Percentiles rank a stretch among this genome's conserved stretches.
phyloP scores from a whole-genome alignment of 805 yeast genomes.

The Osmozyma mogii region DNA sequence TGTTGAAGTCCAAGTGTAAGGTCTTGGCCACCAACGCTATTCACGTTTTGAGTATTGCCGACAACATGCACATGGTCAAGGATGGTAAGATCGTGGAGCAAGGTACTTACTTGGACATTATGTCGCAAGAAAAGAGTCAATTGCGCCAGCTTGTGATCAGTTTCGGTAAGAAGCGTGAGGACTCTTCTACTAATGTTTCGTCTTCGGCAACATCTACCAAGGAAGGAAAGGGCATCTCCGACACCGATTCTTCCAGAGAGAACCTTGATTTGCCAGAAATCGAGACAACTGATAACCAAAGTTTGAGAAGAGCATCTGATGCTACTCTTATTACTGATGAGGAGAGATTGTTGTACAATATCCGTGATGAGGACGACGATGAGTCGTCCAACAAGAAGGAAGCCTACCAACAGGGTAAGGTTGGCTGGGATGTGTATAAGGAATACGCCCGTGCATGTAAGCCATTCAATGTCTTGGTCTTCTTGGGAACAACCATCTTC shows the following conservation, averaged over 20 bases:
- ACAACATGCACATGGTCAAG: constrained; percentile 57
- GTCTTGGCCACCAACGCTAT: constrained; percentile 83
- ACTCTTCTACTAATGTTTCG: constrained; percentile 5
- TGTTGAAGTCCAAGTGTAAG: constrained; percentile 65
- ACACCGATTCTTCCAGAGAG: constrained; percentile 4
- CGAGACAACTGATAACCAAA: constrained; percentile 10
- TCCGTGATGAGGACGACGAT: constrained; percentile 28
- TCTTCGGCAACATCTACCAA: constrained; percentile 14
- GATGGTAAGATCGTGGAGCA: constrained; percentile 64
- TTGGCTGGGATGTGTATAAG: constrained; percentile 75
- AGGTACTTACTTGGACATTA: constrained; percentile 51
- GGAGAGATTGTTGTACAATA: constrained; percentile 24
- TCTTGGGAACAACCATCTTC: constrained; percentile 45
- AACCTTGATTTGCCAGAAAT: too few relatives aligned
- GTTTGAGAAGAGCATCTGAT: constrained; percentile 60
- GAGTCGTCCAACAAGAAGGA: constrained; percentile 49
- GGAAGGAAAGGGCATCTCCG: constrained; percentile 12
- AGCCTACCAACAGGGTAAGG: constrained; percentile 88
- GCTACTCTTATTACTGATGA: constrained; percentile 33
- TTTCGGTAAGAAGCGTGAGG: constrained; percentile 44
- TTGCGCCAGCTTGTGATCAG: constrained; percentile 51
- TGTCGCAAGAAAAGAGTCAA: constrained; percentile 37
- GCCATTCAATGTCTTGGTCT: constrained; percentile 50
- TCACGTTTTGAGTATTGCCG: constrained; percentile 70
- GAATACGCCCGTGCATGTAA: constrained; percentile 88